Percentiles rank a stretch among this genome's conserved stretches.
These are phyloP conservation scores for Aspergillus costaricaensis DNA, from an alignment of 2,329 filamentous ascomycete genomes.

Conservation along the genomic window DNA sequence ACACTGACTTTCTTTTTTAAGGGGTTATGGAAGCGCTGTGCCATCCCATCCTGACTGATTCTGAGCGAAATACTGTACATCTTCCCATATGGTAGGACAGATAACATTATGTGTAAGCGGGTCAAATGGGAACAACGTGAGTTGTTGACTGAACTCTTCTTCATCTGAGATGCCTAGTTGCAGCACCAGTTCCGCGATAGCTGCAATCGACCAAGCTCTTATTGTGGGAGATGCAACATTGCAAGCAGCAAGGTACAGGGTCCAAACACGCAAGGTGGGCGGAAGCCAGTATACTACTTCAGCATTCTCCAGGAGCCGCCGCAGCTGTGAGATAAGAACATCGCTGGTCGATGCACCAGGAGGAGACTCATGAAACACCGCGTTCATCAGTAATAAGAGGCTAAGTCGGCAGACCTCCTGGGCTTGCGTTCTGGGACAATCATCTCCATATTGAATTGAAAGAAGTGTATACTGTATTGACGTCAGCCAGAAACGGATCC, in stretches of 20 bases:
- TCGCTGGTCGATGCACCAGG: not conserved
- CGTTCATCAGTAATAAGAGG: not conserved
- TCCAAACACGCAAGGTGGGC: not conserved
- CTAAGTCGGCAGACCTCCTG: not conserved
- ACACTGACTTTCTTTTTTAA: too few relatives aligned
- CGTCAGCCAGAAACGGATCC: not conserved
- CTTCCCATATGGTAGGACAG: not conserved
- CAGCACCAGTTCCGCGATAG: not conserved
- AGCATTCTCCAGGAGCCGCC: not conserved
- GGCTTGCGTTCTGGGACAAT: not conserved
- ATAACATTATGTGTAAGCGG: too few relatives aligned
- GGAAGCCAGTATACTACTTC: not conserved
- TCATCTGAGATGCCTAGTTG: not conserved
- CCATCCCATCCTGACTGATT: too few relatives aligned
- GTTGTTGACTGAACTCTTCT: not conserved
- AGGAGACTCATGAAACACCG: not conserved
- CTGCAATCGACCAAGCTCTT: not conserved
- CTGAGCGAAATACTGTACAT: not conserved
- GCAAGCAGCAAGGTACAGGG: not conserved
- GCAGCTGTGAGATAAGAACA: not conserved
- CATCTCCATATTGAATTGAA: not conserved
- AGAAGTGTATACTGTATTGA: not conserved
- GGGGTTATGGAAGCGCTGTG: too few relatives aligned
- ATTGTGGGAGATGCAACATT: not conserved
- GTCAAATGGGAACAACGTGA: not conserved